A percentile compares a stretch with the other conserved stretches of the same genome.
Conservation (phyloP, 2,329 filamentous ascomycete genomes). For the Arthrobotrys conoides region DNA sequence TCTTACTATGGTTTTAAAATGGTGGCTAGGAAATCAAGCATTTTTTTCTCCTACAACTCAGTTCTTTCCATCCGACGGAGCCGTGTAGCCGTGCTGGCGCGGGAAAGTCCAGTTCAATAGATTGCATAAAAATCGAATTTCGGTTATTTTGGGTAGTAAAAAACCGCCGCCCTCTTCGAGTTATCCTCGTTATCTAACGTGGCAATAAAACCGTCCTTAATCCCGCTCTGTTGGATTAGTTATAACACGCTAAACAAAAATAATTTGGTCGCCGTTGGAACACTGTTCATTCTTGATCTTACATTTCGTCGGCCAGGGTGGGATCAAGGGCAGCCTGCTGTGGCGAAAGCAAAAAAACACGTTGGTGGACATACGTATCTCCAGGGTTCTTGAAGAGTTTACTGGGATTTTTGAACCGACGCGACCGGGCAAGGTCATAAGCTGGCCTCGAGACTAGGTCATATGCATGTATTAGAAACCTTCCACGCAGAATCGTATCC, state of each 20-base stretch:
- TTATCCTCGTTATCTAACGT: slow-evolving; percentile 6
- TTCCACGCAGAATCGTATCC: slow-evolving; percentile 23
- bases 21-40: slow-evolving; percentile 6
- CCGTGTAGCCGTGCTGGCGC: slow-evolving; percentile 10
- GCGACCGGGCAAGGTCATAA: neutral
- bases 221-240: neutral
- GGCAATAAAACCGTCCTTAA: neutral
- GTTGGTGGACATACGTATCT: neutral
- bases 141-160: slow-evolving; percentile 32
- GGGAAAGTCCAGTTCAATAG: neutral
- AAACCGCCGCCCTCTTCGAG: neutral
- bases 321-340: neutral
- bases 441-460: neutral
- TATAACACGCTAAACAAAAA: neutral
- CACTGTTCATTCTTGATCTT: neutral
- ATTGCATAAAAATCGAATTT: slow-evolving; percentile 46
- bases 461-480: slow-evolving; percentile 16
- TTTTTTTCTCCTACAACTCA: slow-evolving; percentile 2
- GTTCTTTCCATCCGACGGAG: slow-evolving; percentile 11
- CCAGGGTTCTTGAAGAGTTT: neutral
- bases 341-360: slow-evolving; percentile 19
- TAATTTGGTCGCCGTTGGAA: neutral
- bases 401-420: neutral
- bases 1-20: neutral
- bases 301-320: neutral